These are phyloP conservation scores for Thelonectria blattea DNA, from an alignment of 2,329 filamentous ascomycete species.

Conservation along the genomic window DNA sequence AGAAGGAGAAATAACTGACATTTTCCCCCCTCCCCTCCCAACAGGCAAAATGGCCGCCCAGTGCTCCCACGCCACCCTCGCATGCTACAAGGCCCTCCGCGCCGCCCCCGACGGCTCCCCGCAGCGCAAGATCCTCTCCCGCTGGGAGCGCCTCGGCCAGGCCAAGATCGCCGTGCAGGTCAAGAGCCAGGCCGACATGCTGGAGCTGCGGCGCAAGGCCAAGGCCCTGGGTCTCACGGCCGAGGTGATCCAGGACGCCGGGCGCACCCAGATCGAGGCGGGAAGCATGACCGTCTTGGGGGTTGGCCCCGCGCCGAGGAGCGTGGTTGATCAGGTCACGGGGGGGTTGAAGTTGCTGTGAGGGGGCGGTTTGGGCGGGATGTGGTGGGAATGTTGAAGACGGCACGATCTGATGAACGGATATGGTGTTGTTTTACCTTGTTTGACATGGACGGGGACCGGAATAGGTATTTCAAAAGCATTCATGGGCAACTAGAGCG, in stretches of 20 bases:
- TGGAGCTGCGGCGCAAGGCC: constrained; percentile 77
- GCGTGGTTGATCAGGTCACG: constrained; percentile 84
- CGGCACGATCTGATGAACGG: constrained; percentile 1
- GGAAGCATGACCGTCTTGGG: constrained; percentile 93
- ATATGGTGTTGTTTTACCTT: constrained; percentile 7
- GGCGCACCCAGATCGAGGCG: constrained; percentile 92
- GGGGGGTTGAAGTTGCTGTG: constrained; percentile 84
- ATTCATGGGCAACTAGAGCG: constrained; percentile 19
- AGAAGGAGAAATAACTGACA: background rate
- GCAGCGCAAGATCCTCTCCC: constrained; percentile 69
- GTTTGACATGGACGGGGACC: constrained; percentile 18
- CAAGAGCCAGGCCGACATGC: constrained; percentile 83
- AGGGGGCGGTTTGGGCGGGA: constrained; percentile 20
- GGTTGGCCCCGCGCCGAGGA: constrained; percentile 81
- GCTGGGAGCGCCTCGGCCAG: constrained; percentile 88
- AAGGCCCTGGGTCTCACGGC: constrained; percentile 84
- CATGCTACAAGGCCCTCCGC: constrained; percentile 89
- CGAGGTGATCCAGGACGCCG: constrained; percentile 92
- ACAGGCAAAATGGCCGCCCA: constrained; percentile 96
- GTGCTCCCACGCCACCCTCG: constrained; percentile 93
- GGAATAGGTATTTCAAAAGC: constrained; percentile 12
- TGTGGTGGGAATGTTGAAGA: background rate
- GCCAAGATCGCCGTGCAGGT: constrained; percentile 92
- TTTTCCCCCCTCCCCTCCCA: background rate
- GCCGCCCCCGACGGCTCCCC: constrained; percentile 58